phyloP scores from a whole-genome alignment of 2,329 filamentous ascomycete genomes.

The Parasarocladium wereldwijsianum region DNA sequence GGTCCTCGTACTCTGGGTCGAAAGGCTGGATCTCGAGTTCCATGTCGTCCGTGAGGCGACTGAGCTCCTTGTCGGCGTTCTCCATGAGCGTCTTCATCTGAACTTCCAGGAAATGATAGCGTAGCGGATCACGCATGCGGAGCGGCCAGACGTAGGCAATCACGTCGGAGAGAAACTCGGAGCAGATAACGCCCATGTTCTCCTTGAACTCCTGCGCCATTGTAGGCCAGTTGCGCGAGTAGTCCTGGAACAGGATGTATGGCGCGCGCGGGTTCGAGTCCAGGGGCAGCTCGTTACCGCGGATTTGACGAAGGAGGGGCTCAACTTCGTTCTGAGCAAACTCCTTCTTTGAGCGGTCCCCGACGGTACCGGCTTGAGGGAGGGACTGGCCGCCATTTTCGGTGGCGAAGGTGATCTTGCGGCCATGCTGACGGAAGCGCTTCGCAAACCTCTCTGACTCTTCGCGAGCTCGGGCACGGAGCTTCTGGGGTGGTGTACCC shows the following conservation, averaged over 20 bases:
- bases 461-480: conserved; percentile 34
- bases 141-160: conserved; percentile 34
- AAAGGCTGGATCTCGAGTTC: conserved; percentile 37
- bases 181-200: conserved; percentile 37
- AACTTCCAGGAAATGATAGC: conserved; percentile 31
- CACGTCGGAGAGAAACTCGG: conserved; percentile 36
- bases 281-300: conserved; percentile 36
- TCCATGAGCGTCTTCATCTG: conserved; percentile 32
- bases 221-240: conserved; percentile 36
- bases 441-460: conserved; percentile 35
- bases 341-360: conserved; percentile 27
- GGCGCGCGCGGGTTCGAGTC: conserved; percentile 37
- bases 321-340: conserved; percentile 34
- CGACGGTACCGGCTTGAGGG: conserved; percentile 15
- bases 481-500: conserved; percentile 35
- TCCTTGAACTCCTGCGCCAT: conserved; percentile 38
- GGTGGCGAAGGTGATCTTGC: conserved; percentile 29
- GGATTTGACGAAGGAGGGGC: conserved; percentile 31
- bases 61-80: conserved; percentile 30
- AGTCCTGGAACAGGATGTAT: conserved; percentile 39
- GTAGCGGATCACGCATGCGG: conserved; percentile 35
- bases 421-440: conserved; percentile 32
- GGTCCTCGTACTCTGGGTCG: conserved; percentile 37
- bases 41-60: conserved; percentile 32
- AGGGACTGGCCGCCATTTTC: conserved; percentile 9